Base-by-base conservation (phyloP, 129 eudicot species). In the Lonicera japonica region DNA sequence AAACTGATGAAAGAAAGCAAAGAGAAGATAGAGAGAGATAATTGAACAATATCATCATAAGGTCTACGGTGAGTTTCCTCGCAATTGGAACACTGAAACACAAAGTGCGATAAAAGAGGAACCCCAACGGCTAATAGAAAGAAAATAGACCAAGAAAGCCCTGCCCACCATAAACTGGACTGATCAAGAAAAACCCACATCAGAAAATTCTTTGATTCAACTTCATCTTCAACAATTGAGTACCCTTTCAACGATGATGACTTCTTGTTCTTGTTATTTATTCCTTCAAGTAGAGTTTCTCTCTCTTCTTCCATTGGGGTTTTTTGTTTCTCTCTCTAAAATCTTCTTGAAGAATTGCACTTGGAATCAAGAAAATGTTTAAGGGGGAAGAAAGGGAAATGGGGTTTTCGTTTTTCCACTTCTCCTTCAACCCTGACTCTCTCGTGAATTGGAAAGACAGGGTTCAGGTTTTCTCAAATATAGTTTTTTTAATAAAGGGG, bases 131-230 rank as follows among this genome's bases (percentile, higher is more conserved):
- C 70, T 18, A 90, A 81, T n/a, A 84, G 50, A 69, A 74, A 83
- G 71, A 83, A 90, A 29, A 86, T 69, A 0, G 82, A 60, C 82
- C 87, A 84, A 9, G 95, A 90, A 1, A 90, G 69, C 54, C 79
- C 69, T 16, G 86, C 79, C 25, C 70, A 77, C 83, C 79, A 90
- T 0, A 73, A 52, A 73, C 68, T 83, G 5, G 95, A 81, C 64
- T 86, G 91, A 73, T 86, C 95, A 4, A 86, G 59, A 56, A 85
- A 84, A 0, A 84, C 77, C 97, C 97, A 86, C n/a, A 82, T 64
- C 17, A 78, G 73, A 52, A 74, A 74, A 38, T 61, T 64, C 57
- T 61, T 79, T 8, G 82, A 45, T 51, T 84, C 95, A 13, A 71
- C 70, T n/a, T 67, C 51, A 6, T 55, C 73, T 48, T 82, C 80